These are phyloP conservation scores for Penicillium crustosum DNA, from an alignment of 2,329 filamentous ascomycete genomes.

Conservation along the genomic window DNA sequence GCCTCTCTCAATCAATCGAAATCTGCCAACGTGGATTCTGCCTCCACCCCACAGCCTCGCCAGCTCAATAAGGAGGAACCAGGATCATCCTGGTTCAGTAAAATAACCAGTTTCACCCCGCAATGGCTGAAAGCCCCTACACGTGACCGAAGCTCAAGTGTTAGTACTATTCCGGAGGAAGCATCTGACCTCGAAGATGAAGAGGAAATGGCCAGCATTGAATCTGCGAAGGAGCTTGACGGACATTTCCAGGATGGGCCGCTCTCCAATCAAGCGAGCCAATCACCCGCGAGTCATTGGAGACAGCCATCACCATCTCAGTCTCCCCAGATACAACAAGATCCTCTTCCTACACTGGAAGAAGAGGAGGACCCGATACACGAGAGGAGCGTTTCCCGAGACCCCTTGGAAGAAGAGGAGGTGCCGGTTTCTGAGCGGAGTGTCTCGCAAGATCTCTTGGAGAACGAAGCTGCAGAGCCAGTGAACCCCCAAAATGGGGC, in stretches of 20 bases:
- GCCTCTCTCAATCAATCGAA: constrained; percentile 16
- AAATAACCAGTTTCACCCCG: constrained; percentile 36
- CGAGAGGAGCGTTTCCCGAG: neutral
- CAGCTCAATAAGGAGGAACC: constrained; percentile 19
- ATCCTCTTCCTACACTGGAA: constrained; percentile 10
- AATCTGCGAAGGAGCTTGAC: constrained; percentile 16
- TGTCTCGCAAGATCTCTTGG: neutral
- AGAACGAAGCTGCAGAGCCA: constrained; percentile 7
- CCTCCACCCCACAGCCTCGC: constrained; percentile 26
- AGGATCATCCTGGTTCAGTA: constrained; percentile 41
- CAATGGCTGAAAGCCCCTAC: constrained; percentile 37
- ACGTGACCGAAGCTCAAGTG: constrained; percentile 19
- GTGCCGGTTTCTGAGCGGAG: constrained; percentile 2
- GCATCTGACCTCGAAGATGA: constrained; percentile 17
- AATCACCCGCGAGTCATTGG: constrained; percentile 14
- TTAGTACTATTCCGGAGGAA: constrained; percentile 10
- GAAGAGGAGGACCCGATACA: constrained; percentile 9
- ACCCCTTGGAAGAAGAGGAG: constrained; percentile 1
- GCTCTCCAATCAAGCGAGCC: constrained; percentile 11
- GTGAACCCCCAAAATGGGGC: constrained; percentile 12
- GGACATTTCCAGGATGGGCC: constrained; percentile 19
- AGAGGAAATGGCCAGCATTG: constrained; percentile 15
- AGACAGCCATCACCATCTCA: constrained; percentile 12
- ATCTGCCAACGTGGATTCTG: constrained; percentile 14
- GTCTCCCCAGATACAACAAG: constrained; percentile 5